Evolutionary conservation across 2,329 filamentous ascomycete species (phyloP).

Genomic region (Alternaria incomplexa): DNA sequence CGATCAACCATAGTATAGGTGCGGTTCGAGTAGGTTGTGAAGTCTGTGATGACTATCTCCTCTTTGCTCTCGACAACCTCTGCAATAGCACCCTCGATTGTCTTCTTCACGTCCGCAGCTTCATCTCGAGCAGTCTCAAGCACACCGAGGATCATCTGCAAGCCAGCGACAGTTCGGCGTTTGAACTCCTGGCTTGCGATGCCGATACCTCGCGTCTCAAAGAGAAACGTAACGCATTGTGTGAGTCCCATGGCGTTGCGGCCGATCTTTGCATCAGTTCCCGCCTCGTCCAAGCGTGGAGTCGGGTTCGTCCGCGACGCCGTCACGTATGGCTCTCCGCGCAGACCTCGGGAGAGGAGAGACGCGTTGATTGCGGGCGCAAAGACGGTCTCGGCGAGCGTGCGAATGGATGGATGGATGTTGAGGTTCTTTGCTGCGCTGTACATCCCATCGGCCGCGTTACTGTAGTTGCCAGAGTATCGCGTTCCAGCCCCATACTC

Average conservation of each 20-base stretch:
- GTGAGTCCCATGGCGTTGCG: constrained; percentile 47
- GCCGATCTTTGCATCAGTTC: constrained; percentile 46
- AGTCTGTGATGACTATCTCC: constrained; percentile 43
- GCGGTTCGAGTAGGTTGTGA: constrained; percentile 30
- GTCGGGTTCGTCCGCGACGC: constrained; percentile 26
- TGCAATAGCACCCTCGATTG: constrained; percentile 36
- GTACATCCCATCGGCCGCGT: constrained; percentile 45
- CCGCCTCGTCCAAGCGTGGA: constrained; percentile 40
- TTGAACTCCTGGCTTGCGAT: constrained; percentile 45
- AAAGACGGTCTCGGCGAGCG: constrained; percentile 44
- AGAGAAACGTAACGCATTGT: constrained; percentile 45
- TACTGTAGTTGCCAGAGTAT: constrained; percentile 39
- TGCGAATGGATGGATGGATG: constrained; percentile 42
- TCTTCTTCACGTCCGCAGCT: constrained; percentile 30
- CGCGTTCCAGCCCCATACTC: constrained; percentile 39
- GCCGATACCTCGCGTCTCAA: constrained; percentile 45
- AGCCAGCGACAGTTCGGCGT: constrained; percentile 39
- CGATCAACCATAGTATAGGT: constrained; percentile 46
- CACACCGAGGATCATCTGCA: constrained; percentile 44
- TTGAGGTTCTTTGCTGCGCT: constrained; percentile 48
- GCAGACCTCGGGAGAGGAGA: constrained; percentile 32
- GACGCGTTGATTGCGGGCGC: constrained; percentile 40
- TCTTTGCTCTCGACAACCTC: constrained; percentile 32
- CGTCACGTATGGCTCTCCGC: constrained; percentile 46
- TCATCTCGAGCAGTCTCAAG: constrained; percentile 43